phyloP scores from a whole-genome alignment of 768 basidiomycete species.

The Tremella fuciformis region DNA sequence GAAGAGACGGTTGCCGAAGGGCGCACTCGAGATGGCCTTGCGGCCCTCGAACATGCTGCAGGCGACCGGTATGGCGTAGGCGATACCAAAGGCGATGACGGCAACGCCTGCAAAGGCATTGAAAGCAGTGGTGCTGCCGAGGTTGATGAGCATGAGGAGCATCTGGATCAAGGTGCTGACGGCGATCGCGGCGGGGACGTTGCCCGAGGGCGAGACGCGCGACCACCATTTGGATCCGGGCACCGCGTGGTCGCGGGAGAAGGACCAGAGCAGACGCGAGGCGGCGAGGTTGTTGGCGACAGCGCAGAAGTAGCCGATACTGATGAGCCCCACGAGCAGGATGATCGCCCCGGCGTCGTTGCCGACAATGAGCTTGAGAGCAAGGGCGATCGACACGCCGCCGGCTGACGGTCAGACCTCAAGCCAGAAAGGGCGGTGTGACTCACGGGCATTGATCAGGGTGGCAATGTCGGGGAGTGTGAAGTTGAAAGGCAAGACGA shows the following conservation, averaged over 20 bases:
- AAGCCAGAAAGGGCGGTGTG: no score
- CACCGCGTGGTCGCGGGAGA: conserved; percentile 66
- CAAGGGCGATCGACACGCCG: not conserved
- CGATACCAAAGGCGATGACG: conserved; percentile 26
- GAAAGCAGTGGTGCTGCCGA: conserved; percentile 61
- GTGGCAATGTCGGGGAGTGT: not conserved
- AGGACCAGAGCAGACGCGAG: conserved; percentile 69
- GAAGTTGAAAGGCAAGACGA: not conserved
- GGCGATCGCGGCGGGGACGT: conserved; percentile 62
- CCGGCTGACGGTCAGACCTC: not conserved
- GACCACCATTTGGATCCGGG: conserved; percentile 58
- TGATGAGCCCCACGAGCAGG: conserved; percentile 28
- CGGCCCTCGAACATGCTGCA: conserved; percentile 58
- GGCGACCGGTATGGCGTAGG: conserved; percentile 63
- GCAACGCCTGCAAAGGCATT: conserved; percentile 63
- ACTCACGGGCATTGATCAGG: not conserved
- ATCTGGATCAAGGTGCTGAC: conserved; percentile 62
- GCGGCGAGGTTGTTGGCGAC: conserved; percentile 67
- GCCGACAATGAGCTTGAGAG: not conserved
- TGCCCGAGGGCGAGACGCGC: conserved; percentile 43
- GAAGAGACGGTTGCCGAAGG: not conserved
- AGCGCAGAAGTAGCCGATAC: conserved; percentile 58
- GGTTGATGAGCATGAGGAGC: conserved; percentile 63
- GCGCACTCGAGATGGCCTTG: conserved; percentile 56
- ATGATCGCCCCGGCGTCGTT: not conserved